Base-by-base conservation (phyloP, 768 basidiomycete species). In the Omphalotus guepiniiformis region DNA sequence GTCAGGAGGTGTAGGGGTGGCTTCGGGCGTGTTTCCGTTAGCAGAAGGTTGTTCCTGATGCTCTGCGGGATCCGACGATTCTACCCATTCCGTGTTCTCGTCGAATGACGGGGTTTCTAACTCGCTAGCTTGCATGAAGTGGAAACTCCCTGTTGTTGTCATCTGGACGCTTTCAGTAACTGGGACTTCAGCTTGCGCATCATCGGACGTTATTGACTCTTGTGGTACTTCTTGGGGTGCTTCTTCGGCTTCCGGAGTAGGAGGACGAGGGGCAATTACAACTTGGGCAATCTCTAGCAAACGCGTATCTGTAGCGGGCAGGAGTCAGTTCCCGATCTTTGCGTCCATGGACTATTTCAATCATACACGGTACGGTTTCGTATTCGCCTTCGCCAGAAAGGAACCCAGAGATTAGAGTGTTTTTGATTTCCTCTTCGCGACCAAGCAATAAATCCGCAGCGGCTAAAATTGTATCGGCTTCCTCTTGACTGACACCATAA, bases 41-140 rank as follows among this genome's bases (percentile, higher is more conserved):
- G 52, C 58, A 4, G 60, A 52, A 35, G 48, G 53, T 44, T 59
- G 54, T 26, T 53, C 51, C 66, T 37, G 58, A 51, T 42, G 53
- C 43, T 53, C 52, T 42, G 55, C 65, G 41, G 58, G 65, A 13
- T 76, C 75, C 16, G 73, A 54, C 26, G 70, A 70, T 56, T 83
- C 77, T 8, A 78, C 75, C 75, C 76, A 82, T 57, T 83, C 82
- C 6, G 69, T 70, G 23, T 59, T 70, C 18, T 78, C 70, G 47
- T 82, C 80, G 27, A 79, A 75, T 9, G 71, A 56, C 18, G 73
- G 39, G 0, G 72, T 60, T 51, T 87, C 88, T 28, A 90, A 71
- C 56, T 91, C 88, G 61, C 88, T 89, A 49, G 76, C 84, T 63
- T 88, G 83, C 69, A 92, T 85, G 63, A 91, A 92, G 57, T 78